These are phyloP conservation scores for Kwoniella sp. DNA, from an alignment of 768 basidiomycete genomes.

Conservation along the genomic window DNA sequence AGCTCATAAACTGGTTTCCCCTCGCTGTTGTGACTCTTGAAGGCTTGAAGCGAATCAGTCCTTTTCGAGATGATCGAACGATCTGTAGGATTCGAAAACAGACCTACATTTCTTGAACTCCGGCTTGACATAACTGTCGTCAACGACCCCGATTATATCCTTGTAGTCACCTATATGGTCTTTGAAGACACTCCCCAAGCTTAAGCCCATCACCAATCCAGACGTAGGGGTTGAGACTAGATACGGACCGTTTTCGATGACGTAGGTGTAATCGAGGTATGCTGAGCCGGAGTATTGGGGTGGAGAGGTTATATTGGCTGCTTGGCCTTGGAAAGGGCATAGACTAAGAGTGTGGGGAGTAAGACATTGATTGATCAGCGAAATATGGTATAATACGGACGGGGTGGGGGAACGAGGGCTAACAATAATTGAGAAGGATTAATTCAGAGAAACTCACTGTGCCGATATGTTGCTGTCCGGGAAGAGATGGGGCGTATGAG, in stretches of 20 bases:
- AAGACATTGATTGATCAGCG: not conserved
- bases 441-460: constrained; percentile 20
- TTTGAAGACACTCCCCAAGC: too few species aligned
- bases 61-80: too few species aligned
- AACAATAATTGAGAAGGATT: not conserved
- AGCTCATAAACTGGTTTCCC: not conserved
- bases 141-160: too few species aligned
- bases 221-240: constrained; percentile 20
- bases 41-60: too few species aligned
- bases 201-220: constrained; percentile 33
- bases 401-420: not conserved
- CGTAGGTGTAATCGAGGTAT: constrained; percentile 16
- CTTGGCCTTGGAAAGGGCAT: constrained; percentile 28
- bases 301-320: constrained; percentile 28
- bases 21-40: too few species aligned
- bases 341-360: too few species aligned
- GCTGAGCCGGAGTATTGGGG: constrained; percentile 24
- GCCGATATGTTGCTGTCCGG: constrained; percentile 5
- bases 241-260: constrained; percentile 31
- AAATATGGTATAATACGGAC: too few species aligned
- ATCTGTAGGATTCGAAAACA: too few species aligned
- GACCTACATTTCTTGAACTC: constrained; percentile 22
- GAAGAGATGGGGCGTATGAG: constrained; percentile 29
- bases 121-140: constrained; percentile 19
- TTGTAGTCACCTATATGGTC: too few species aligned